Conservation (phyloP, 176 grass and related monocot genomes). For the Oryza nivara region DNA sequence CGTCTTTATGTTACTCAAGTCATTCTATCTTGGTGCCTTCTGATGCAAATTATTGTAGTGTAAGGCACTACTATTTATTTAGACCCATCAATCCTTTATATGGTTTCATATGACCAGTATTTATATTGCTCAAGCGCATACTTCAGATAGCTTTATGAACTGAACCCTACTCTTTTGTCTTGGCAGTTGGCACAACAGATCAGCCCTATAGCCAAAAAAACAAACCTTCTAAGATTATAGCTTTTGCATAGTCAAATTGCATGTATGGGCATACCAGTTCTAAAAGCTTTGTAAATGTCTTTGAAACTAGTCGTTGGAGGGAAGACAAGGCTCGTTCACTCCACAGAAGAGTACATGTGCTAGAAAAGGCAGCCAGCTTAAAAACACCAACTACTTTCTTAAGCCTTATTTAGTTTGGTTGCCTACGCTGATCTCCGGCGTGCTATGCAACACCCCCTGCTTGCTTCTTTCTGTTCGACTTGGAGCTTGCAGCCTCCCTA, state of each 20-base stretch:
- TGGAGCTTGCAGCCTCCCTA: too few species aligned
- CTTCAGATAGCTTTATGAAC: background rate
- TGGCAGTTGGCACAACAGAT: background rate
- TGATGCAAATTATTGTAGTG: background rate
- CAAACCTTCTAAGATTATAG: too few species aligned
- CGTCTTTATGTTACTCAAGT: background rate
- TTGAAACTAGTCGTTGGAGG: background rate
- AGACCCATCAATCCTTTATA: slow-evolving; percentile 1
- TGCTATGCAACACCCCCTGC: too few species aligned
- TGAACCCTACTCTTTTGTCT: background rate
- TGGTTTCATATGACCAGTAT: background rate
- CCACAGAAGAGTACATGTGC: too few species aligned
- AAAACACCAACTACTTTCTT: too few species aligned
- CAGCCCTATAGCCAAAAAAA: background rate
- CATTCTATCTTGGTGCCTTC: background rate
- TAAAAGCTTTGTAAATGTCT: slow-evolving; percentile 7
- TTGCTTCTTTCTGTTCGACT: too few species aligned
- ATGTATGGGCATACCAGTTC: background rate
- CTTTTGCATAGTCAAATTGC: background rate
- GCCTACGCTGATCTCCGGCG: too few species aligned
- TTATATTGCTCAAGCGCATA: slow-evolving; percentile 1
- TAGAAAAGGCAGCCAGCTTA: too few species aligned
- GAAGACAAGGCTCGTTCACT: too few species aligned
- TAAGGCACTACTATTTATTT: background rate
- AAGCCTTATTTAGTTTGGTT: too few species aligned